A percentile compares a stretch with the other conserved stretches of the same genome.
Evolutionary conservation across 2,329 filamentous ascomycete species (phyloP).

Genomic region (Penicillium fuscoglaucum): DNA sequence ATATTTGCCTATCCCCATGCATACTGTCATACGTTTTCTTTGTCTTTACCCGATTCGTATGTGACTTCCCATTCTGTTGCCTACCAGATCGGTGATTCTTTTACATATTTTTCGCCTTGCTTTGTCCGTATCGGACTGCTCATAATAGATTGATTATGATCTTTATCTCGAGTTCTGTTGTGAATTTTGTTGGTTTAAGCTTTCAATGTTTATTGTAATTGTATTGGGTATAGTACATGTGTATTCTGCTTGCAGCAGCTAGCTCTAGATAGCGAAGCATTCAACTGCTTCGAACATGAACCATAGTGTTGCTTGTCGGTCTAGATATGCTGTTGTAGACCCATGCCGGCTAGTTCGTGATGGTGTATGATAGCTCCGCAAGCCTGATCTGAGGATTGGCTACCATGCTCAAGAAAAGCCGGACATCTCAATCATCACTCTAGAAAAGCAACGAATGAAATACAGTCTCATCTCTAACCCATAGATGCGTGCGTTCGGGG

Average conservation of each 20-base stretch:
- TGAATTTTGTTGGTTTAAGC: not conserved
- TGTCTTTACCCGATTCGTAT: slow-evolving; percentile 11
- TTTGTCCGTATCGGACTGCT: slow-evolving; percentile 5
- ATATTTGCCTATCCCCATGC: slow-evolving; percentile 9
- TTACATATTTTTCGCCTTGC: slow-evolving; percentile 6
- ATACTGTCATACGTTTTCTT: slow-evolving; percentile 11
- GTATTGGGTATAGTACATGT: not conserved
- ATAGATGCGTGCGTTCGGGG: not conserved
- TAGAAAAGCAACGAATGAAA: not conserved
- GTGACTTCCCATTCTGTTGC: slow-evolving; percentile 14
- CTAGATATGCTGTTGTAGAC: not conserved
- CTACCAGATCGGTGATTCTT: slow-evolving; percentile 1
- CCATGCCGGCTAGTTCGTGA: not conserved
- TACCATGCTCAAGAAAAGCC: not conserved
- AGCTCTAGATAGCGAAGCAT: not conserved
- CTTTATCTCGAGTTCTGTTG: not conserved
- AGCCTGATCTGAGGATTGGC: not conserved
- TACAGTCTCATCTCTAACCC: not conserved
- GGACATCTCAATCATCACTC: not conserved
- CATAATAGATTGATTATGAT: slow-evolving; percentile 13
- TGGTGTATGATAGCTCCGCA: not conserved
- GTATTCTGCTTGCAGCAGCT: not conserved
- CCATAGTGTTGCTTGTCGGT: not conserved
- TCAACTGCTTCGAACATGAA: not conserved
- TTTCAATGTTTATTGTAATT: not conserved